Evolutionary conservation across 2,329 filamentous ascomycete species (phyloP), one percentile per base, ranked within the genome.

Genomic region (Annulohypoxylon truncatum): DNA sequence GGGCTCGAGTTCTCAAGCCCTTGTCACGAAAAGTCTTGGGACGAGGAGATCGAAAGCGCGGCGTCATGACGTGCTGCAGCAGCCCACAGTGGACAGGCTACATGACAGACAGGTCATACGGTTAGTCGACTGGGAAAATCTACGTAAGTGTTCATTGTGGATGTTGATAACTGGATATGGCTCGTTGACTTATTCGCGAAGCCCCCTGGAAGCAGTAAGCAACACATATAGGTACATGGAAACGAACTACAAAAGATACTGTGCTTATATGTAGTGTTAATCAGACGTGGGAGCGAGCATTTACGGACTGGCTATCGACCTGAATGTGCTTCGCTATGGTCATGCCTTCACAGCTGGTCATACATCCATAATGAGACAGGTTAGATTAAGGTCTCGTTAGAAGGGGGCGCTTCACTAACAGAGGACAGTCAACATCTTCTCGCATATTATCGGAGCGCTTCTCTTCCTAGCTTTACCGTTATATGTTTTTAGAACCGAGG

Each of bases 361-460:
- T 75, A 76, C 54, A 52, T 79, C 33, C 77, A 80, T 47, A 79
- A 79, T 66, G 77, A 79, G 53, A 76, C 77, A 51, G 74, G 79
- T 78, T 68, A 18, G 69, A 7, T 10, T n/a, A 31, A 29, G 8
- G 28, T 31, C 29, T 15, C 13, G 26, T n/a, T 42, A n/a, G 4
- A 38, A 24, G 15, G 8, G 29, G 29, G 1, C 35, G 0, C 7
- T 24, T 31, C 15, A 33, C 62, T 68, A 31, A 68, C 35, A 18
- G 29, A 54, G 52, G 12, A 24, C 40, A 82, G 81, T 84, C 13
- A 84, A 83, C 67, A 84, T 84, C 15, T 81, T 78, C 64, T 83
- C 82, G 1, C 83, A 84, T 65, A 62, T 82, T 1, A 33, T 82
- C 31, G 82, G 81, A 6, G 75, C 78, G 1, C n/a, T 76, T 3